Percentiles rank a stretch among this genome's conserved stretches.
Evolutionary conservation across 2,329 filamentous ascomycete genomes (phyloP).

Genomic region (Cercospora brassicicola): DNA sequence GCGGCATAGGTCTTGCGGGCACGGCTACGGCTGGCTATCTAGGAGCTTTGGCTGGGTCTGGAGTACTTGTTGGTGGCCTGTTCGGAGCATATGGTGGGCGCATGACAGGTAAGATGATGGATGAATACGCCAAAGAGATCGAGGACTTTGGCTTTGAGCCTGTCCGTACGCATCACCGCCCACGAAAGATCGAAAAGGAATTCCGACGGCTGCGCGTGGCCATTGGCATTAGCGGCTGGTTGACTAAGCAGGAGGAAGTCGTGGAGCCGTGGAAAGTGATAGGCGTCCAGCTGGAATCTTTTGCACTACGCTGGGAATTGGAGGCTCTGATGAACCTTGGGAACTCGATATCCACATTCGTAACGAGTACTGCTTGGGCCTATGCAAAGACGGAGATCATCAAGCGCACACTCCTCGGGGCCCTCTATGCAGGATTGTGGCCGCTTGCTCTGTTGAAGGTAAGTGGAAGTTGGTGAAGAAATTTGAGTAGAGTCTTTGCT

Average conservation of each 20-base stretch:
- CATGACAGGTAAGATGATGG: slow-evolving; percentile 83
- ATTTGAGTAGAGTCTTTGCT: background rate
- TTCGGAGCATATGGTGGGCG: slow-evolving; percentile 89
- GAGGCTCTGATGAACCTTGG: slow-evolving; percentile 75
- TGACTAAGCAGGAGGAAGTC: slow-evolving; percentile 71
- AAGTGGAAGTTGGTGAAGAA: background rate
- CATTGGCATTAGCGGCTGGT: slow-evolving; percentile 79
- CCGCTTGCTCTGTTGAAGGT: slow-evolving; percentile 49
- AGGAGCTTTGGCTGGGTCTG: slow-evolving; percentile 75
- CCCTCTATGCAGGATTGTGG: slow-evolving; percentile 51
- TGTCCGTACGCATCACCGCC: slow-evolving; percentile 60
- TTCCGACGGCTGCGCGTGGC: slow-evolving; percentile 67
- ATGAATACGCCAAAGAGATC: slow-evolving; percentile 81
- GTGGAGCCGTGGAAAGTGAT: slow-evolving; percentile 75
- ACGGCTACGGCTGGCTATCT: slow-evolving; percentile 75
- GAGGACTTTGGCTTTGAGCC: slow-evolving; percentile 86
- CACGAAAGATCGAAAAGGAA: slow-evolving; percentile 52
- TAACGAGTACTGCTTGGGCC: slow-evolving; percentile 78
- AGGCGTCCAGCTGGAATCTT: slow-evolving; percentile 71
- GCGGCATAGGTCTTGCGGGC: slow-evolving; percentile 40
- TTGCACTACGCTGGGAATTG: slow-evolving; percentile 80
- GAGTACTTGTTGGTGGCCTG: slow-evolving; percentile 75
- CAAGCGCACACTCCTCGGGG: slow-evolving; percentile 56
- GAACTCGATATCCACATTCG: slow-evolving; percentile 71
- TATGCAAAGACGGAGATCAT: slow-evolving; percentile 74